These are phyloP conservation scores for Eucalyptus leucophloia DNA, from an alignment of 345 rosid species.

Conservation along the genomic window DNA sequence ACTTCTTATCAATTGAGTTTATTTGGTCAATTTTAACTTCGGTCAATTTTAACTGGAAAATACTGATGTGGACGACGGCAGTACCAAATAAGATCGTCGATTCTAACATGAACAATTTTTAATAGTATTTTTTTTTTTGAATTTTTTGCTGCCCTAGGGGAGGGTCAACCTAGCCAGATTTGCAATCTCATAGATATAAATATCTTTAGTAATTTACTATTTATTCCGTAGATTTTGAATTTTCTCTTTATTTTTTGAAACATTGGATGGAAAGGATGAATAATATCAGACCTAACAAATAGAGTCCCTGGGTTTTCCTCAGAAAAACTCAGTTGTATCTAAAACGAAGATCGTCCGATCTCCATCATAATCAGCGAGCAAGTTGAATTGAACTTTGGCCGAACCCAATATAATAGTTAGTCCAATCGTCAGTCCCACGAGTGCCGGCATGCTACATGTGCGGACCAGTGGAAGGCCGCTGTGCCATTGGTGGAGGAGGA, in stretches of 20 bases:
- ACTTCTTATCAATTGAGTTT: rapidly evolving
- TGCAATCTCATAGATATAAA: too few relatives aligned
- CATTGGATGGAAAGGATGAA: not conserved
- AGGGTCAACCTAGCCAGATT: too few relatives aligned
- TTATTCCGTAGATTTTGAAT: not conserved
- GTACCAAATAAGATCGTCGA: too few relatives aligned
- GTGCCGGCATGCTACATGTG: not conserved
- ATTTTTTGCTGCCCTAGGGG: too few relatives aligned
- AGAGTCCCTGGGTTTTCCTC: not conserved
- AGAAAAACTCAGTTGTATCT: not conserved
- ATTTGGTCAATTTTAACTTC: rapidly evolving
- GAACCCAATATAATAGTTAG: not conserved
- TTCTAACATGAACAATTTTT: rapidly evolving
- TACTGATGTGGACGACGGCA: rapidly evolving
- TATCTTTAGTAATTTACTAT: not conserved
- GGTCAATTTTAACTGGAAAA: rapidly evolving
- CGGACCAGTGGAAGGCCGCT: not conserved
- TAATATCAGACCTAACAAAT: not conserved
- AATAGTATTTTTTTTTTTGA: too few relatives aligned
- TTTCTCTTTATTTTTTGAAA: too few relatives aligned
- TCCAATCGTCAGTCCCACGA: not conserved
- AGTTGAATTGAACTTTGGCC: not conserved
- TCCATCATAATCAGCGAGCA: not conserved
- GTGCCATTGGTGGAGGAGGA: not conserved
- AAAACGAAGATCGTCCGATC: not conserved